Evolutionary conservation across 1,284 basidiomycete genomes (phyloP).

Genomic region (Apiotrichum veenhuisii): DNA sequence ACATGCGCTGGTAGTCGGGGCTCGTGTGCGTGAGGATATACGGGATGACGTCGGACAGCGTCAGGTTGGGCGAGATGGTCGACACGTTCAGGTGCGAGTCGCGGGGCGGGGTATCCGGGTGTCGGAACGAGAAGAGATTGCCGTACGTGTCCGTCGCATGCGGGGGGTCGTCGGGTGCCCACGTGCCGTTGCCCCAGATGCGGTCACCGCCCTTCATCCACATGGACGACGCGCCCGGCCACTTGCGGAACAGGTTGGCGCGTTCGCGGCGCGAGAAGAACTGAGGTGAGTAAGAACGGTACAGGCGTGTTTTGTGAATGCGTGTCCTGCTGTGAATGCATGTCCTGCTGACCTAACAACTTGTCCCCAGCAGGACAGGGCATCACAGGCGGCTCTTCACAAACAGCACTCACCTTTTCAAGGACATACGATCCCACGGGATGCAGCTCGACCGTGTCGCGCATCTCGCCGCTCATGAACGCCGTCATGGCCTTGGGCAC

Average conservation of each 20-base stretch:
- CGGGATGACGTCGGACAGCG: conserved; percentile 65
- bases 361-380: too few relatives aligned
- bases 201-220: conserved; percentile 90
- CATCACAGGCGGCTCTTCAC: too few relatives aligned
- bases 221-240: conserved; percentile 91
- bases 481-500: conserved; percentile 90
- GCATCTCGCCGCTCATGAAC: conserved; percentile 90
- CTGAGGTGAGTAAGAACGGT: conserved; percentile 7
- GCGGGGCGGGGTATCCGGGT: conserved; percentile 27
- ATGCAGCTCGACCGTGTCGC: conserved; percentile 78
- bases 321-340: too few relatives aligned
- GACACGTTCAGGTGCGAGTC: conserved; percentile 43
- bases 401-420: conserved; percentile 48
- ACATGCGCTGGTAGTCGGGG: conserved; percentile 81
- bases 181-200: conserved; percentile 73
- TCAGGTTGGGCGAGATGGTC: conserved; percentile 65
- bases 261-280: conserved; percentile 90
- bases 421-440: conserved; percentile 56
- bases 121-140: conserved; percentile 75
- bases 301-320: too few relatives aligned
- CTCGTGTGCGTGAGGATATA: conserved; percentile 87
- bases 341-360: too few relatives aligned
- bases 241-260: conserved; percentile 84
- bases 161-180: conserved; percentile 63
- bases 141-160: conserved; percentile 68